phyloP scores from a whole-genome alignment of 2,329 filamentous ascomycete species.

The Thielaviopsis musarum region DNA sequence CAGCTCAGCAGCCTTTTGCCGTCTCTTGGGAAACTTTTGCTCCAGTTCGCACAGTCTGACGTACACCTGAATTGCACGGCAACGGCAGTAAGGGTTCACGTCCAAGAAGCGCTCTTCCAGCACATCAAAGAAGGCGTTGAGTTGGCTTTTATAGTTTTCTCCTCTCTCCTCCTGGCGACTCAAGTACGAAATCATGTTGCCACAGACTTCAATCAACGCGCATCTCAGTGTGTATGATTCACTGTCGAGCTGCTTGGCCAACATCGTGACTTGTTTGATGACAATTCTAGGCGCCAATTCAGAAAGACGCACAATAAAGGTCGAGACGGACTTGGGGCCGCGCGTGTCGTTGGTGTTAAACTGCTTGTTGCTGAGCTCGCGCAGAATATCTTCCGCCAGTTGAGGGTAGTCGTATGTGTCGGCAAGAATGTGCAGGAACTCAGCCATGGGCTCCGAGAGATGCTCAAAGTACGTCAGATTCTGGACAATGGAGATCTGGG shows the following conservation, averaged over 20 bases:
- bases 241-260: conserved; percentile 89
- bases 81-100: conserved; percentile 90
- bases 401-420: conserved; percentile 98
- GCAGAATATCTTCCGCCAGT: conserved; percentile 78
- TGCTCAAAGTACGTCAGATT: conserved; percentile 98
- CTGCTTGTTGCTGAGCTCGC: conserved; percentile 91
- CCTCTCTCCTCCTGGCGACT: conserved; percentile 81
- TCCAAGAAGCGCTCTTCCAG: conserved; percentile 92
- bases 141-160: conserved; percentile 85
- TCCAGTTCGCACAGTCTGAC: conserved; percentile 85
- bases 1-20: conserved; percentile 74
- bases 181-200: conserved; percentile 81
- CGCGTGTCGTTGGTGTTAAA: conserved; percentile 94
- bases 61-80: conserved; percentile 82
- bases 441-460: conserved; percentile 96
- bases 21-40: conserved; percentile 83
- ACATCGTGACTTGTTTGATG: conserved; percentile 91
- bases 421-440: conserved; percentile 86
- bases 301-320: conserved; percentile 83
- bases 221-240: conserved; percentile 93
- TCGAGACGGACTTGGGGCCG: conserved; percentile 89
- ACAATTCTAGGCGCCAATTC: conserved; percentile 82
- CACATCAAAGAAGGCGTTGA: conserved; percentile 94
- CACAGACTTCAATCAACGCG: conserved; percentile 90
- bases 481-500: conserved; percentile 95